These are phyloP conservation scores for Sequoiadendron giganteum DNA, from an alignment of 75 land plant genomes.

Conservation along the genomic window DNA sequence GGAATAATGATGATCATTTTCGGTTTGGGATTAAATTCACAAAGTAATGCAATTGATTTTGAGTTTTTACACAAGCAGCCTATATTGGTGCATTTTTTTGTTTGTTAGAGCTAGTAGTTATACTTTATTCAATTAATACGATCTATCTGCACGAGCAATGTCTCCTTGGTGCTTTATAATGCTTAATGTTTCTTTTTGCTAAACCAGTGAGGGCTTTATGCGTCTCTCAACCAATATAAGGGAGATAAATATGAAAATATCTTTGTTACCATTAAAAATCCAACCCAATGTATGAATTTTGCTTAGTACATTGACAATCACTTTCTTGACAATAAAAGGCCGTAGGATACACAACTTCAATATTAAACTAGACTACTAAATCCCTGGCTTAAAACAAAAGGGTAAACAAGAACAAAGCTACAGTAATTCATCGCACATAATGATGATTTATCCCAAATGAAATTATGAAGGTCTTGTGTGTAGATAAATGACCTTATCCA, in stretches of 20 bases:
- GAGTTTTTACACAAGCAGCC: background rate
- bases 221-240: background rate
- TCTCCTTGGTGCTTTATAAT: background rate
- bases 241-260: background rate
- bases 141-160: background rate
- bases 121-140: background rate
- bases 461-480: background rate
- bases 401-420: background rate
- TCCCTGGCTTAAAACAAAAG: background rate
- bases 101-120: background rate
- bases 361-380: background rate
- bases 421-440: too few relatives aligned
- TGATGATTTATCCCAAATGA: background rate
- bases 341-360: background rate
- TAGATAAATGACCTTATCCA: too few relatives aligned
- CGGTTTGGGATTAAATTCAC: conserved; percentile 89
- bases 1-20: conserved; percentile 84
- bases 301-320: background rate
- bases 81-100: background rate
- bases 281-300: background rate
- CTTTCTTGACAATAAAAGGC: background rate
- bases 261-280: background rate
- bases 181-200: background rate
- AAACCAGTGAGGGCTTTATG: background rate
- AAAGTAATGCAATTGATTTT: conserved; percentile 30